phyloP scores from a whole-genome alignment of 2,329 filamentous ascomycete genomes.

The Talaromyces sp. region DNA sequence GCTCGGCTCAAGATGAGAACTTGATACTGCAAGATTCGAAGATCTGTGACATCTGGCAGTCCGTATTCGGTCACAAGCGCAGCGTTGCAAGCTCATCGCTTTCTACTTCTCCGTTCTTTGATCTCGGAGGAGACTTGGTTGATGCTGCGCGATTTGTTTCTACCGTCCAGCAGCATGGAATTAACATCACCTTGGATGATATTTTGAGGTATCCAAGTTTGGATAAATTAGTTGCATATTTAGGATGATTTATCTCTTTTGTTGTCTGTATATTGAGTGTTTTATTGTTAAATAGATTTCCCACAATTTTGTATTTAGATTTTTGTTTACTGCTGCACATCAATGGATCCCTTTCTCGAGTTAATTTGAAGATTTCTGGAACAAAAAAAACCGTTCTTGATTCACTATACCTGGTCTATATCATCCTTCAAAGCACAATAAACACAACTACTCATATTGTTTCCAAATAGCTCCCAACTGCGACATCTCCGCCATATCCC shows the following conservation, averaged over 20 bases:
- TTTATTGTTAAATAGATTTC: background rate
- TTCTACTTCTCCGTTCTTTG: background rate
- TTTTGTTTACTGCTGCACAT: background rate
- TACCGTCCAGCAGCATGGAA: background rate
- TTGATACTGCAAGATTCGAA: background rate
- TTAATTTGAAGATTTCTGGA: background rate
- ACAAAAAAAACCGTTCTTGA: background rate
- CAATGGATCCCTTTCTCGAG: background rate
- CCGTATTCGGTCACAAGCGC: background rate
- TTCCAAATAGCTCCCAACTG: conserved; percentile 16
- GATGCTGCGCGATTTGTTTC: background rate
- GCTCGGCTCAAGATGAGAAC: background rate
- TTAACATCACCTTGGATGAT: background rate
- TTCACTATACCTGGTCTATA: background rate
- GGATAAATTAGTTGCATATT: background rate
- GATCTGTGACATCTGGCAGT: background rate
- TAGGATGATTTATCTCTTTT: background rate
- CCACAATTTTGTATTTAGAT: background rate
- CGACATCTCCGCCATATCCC: conserved; percentile 18
- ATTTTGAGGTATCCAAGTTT: background rate
- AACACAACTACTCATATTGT: conserved; percentile 8
- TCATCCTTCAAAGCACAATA: background rate
- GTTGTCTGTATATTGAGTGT: background rate
- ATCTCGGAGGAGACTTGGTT: background rate
- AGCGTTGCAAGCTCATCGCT: background rate